These are phyloP conservation scores for Pleurostoma richardsiae DNA, from an alignment of 2,329 filamentous ascomycete species.

Conservation along the genomic window DNA sequence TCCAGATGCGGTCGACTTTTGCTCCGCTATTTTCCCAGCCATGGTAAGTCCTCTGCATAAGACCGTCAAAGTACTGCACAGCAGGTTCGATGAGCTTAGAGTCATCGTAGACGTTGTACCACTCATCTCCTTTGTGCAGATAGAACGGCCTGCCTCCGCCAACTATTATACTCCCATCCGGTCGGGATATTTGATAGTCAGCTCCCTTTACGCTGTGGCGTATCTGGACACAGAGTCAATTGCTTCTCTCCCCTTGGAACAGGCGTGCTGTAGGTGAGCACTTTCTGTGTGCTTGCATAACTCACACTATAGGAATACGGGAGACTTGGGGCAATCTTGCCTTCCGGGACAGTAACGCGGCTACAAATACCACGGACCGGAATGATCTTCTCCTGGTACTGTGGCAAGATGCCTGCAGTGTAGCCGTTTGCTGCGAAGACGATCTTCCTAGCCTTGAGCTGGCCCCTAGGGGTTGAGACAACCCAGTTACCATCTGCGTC, in stretches of 20 bases:
- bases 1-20: conserved; percentile 24
- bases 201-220: conserved; percentile 3
- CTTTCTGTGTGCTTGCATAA: conserved; percentile 4
- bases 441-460: conserved; percentile 45
- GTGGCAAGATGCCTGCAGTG: conserved; percentile 54
- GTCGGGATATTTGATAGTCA: conserved; percentile 10
- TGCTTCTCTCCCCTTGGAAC: not conserved
- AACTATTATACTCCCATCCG: conserved; percentile 10
- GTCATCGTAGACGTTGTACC: conserved; percentile 43
- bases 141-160: conserved; percentile 8
- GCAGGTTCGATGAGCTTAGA: conserved; percentile 34
- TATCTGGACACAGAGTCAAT: not conserved
- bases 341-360: not conserved
- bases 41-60: conserved; percentile 40
- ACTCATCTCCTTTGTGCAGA: conserved; percentile 14
- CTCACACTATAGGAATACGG: not conserved
- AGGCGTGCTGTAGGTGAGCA: conserved; percentile 3
- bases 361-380: conserved; percentile 49
- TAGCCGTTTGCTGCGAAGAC: conserved; percentile 66
- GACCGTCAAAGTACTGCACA: conserved; percentile 36
- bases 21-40: conserved; percentile 42
- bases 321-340: not conserved
- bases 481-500: conserved; percentile 28
- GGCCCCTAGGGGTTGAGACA: conserved; percentile 49
- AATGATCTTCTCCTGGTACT: conserved; percentile 56